Evolutionary conservation across 768 basidiomycete species (phyloP).

Genomic region (Lepiota brunneoincarnata): DNA sequence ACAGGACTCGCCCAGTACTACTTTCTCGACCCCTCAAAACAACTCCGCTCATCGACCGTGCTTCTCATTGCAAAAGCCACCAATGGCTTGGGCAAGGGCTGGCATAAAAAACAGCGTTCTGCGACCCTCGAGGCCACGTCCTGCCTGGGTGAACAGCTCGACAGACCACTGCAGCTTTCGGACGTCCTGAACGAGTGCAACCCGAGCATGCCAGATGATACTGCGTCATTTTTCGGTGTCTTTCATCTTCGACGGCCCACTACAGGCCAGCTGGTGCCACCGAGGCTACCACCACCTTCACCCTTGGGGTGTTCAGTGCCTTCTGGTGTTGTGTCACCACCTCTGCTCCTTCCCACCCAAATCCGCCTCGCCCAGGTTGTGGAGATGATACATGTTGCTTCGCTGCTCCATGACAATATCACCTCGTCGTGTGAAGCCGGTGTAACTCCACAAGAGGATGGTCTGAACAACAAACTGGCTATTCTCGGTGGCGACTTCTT

Average conservation of each 20-base stretch:
- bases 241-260: conserved; percentile 44
- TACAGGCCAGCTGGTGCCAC: conserved; percentile 20
- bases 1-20: conserved; percentile 90
- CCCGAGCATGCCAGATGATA: conserved; percentile 78
- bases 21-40: conserved; percentile 86
- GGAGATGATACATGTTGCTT: conserved; percentile 98
- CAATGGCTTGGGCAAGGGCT: conserved; percentile 78
- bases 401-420: conserved; percentile 90
- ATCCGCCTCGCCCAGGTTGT: conserved; percentile 91
- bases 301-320: conserved; percentile 8
- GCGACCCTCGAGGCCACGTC: conserved; percentile 55
- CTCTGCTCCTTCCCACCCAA: conserved; percentile 78
- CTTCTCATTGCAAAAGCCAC: conserved; percentile 90
- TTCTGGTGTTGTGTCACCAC: conserved; percentile 24
- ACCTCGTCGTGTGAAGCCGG: conserved; percentile 65
- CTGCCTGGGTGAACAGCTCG: conserved; percentile 57
- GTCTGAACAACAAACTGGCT: conserved; percentile 89
- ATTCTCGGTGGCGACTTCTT: conserved; percentile 96
- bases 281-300: conserved; percentile 30
- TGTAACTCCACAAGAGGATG: conserved; percentile 47
- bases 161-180: conserved; percentile 74
- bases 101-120: conserved; percentile 57
- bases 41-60: conserved; percentile 86
- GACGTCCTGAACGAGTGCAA: conserved; percentile 92
- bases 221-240: conserved; percentile 61